Conservation (phyloP, 2,329 filamentous ascomycete genomes). For the Xylariales sp. region DNA sequence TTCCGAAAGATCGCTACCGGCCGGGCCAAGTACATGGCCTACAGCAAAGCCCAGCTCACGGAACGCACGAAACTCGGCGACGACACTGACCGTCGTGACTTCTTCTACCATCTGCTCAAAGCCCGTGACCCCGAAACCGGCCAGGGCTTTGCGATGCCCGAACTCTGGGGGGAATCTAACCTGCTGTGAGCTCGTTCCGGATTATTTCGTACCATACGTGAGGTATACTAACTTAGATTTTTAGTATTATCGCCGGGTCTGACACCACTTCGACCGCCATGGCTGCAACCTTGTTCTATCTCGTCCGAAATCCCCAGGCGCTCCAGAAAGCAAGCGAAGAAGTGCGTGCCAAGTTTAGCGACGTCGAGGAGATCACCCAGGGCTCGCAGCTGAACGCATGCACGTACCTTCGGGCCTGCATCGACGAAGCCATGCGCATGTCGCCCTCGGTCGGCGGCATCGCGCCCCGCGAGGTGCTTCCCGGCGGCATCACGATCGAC, state of each 20-base stretch:
- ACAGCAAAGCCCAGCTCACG: slow-evolving; percentile 74
- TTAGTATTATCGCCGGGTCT: slow-evolving; percentile 74
- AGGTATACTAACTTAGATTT: not conserved
- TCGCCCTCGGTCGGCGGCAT: slow-evolving; percentile 71
- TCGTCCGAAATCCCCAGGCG: slow-evolving; percentile 63
- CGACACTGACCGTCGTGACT: slow-evolving; percentile 75
- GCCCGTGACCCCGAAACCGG: slow-evolving; percentile 78
- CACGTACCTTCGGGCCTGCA: slow-evolving; percentile 71
- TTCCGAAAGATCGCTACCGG: slow-evolving; percentile 75
- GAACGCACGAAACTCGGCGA: slow-evolving; percentile 75
- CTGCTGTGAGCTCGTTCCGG: slow-evolving; percentile 61
- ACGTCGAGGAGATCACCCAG: slow-evolving; percentile 66
- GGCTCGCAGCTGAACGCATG: slow-evolving; percentile 62
- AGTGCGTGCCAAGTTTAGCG: slow-evolving; percentile 62
- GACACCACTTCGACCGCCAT: slow-evolving; percentile 78
- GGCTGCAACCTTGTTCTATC: slow-evolving; percentile 72
- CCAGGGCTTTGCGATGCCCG: slow-evolving; percentile 71
- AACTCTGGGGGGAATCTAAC: slow-evolving; percentile 78
- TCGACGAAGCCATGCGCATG: slow-evolving; percentile 74
- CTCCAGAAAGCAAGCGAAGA: slow-evolving; percentile 62
- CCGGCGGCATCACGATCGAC: slow-evolving; percentile 66
- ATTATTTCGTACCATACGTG: not conserved
- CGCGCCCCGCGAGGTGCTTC: slow-evolving; percentile 68
- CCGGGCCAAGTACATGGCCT: slow-evolving; percentile 76
- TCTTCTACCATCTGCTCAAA: slow-evolving; percentile 80